Conservation (phyloP, 306 rosid species). For the Astragalus glycyphyllos region DNA sequence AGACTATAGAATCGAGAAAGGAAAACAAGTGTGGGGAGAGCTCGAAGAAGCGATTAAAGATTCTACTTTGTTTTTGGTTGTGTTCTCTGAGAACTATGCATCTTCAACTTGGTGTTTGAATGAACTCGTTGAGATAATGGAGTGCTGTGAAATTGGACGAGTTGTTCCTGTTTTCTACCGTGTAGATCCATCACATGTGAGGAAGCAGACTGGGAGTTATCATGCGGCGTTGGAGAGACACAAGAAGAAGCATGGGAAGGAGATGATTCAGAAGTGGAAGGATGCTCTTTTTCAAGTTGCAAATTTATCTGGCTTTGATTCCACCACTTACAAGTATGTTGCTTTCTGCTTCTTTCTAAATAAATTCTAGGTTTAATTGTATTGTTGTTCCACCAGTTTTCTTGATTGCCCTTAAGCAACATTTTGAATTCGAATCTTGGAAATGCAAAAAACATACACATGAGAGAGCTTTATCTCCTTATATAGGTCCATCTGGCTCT, state of each 20-base stretch:
- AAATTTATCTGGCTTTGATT: constrained; percentile 16
- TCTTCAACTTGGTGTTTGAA: constrained; percentile 35
- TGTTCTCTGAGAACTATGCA: constrained; percentile 27
- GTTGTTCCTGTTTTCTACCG: not conserved
- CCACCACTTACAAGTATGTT: not conserved
- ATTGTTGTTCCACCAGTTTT: too few relatives aligned
- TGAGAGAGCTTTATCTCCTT: too few relatives aligned
- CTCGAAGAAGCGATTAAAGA: not conserved
- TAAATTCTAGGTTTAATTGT: too few relatives aligned
- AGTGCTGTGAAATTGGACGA: not conserved
- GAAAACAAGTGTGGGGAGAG: not conserved
- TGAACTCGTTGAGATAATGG: constrained; percentile 23
- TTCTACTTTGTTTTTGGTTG: not conserved
- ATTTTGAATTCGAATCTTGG: too few relatives aligned
- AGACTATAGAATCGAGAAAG: not conserved
- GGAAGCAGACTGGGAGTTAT: not conserved
- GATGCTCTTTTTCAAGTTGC: not conserved
- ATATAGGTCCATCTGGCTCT: too few relatives aligned
- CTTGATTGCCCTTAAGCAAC: too few relatives aligned
- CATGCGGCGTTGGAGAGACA: not conserved
- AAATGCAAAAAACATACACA: too few relatives aligned
- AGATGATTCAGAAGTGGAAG: constrained; percentile 14
- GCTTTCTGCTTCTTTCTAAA: too few relatives aligned
- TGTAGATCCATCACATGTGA: not conserved
- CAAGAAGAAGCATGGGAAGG: not conserved